Percentiles rank a stretch among this genome's conserved stretches.
Evolutionary conservation across 2,329 filamentous ascomycete species (phyloP).

Genomic region (Zalaria sp.): DNA sequence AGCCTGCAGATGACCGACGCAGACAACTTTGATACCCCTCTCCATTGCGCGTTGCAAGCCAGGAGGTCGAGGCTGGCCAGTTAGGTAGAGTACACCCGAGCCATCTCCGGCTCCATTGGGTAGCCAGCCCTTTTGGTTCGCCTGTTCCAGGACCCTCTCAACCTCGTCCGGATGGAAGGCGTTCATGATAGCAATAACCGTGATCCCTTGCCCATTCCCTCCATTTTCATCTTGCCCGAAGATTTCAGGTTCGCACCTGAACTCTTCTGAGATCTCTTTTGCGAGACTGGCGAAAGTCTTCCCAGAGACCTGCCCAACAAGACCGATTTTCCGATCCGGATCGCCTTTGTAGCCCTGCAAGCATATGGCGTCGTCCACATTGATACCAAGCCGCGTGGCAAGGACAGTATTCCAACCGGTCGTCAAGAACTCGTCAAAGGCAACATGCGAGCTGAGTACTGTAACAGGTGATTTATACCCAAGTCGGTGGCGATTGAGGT

Average conservation of each 20-base stretch:
- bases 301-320: slow-evolving; percentile 15
- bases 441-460: slow-evolving; percentile 3
- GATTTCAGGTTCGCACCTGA: slow-evolving; percentile 1
- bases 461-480: not conserved
- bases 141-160: slow-evolving; percentile 17
- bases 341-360: slow-evolving; percentile 26
- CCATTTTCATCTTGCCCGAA: not conserved
- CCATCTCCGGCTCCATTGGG: slow-evolving; percentile 9
- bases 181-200: slow-evolving; percentile 23
- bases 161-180: slow-evolving; percentile 24
- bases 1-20: slow-evolving; percentile 22
- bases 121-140: slow-evolving; percentile 14
- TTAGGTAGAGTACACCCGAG: slow-evolving; percentile 21
- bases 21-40: slow-evolving; percentile 20
- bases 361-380: slow-evolving; percentile 14
- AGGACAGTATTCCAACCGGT: slow-evolving; percentile 23
- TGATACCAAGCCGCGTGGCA: slow-evolving; percentile 18
- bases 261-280: slow-evolving; percentile 1
- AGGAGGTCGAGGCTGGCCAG: slow-evolving; percentile 20
- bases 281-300: not conserved
- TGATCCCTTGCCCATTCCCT: slow-evolving; percentile 7
- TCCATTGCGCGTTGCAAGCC: slow-evolving; percentile 19
- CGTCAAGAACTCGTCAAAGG: slow-evolving; percentile 24
- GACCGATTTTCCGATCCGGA: slow-evolving; percentile 21
- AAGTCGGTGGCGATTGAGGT: not conserved